A percentile compares a stretch with the other conserved stretches of the same genome.
Conservation (phyloP, 257 asterid species). For the Solanum phureja region DNA sequence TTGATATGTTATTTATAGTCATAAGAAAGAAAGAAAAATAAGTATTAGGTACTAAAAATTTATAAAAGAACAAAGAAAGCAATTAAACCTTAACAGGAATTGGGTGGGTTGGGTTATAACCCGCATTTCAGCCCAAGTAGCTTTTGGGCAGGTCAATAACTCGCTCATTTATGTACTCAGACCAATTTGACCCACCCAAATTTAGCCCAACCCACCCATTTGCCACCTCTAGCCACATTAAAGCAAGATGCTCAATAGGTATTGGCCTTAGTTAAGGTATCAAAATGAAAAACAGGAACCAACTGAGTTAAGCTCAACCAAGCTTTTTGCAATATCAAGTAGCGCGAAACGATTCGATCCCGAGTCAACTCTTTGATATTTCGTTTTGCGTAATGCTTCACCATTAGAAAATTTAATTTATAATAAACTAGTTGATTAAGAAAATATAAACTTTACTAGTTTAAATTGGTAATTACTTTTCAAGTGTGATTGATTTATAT, state of each 20-base stretch:
- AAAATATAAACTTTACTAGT: not conserved
- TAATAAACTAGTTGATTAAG: not conserved
- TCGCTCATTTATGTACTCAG: not conserved
- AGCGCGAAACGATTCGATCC: not conserved
- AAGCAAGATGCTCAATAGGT: not conserved
- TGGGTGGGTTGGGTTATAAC: not conserved
- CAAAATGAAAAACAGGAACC: not conserved
- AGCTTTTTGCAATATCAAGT: not conserved
- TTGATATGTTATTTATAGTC: not conserved
- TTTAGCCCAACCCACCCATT: not conserved
- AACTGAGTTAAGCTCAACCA: not conserved
- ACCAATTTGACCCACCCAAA: not conserved
- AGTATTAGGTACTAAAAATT: not conserved
- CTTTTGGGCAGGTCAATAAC: not conserved
- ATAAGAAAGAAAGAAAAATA: not conserved
- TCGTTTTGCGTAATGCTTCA: not conserved
- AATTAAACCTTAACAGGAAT: not conserved
- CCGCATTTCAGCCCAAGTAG: not conserved
- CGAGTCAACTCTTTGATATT: not conserved
- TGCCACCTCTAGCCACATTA: not conserved
- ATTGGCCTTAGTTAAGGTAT: not conserved
- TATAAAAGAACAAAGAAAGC: not conserved
- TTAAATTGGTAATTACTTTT: not conserved
- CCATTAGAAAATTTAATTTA: not conserved
- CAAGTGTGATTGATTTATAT: not conserved